Evolutionary conservation across 495 filamentous ascomycete species (phyloP), one percentile per base, ranked within the genome.

Genomic region (Penicillium ochrochloron): DNA sequence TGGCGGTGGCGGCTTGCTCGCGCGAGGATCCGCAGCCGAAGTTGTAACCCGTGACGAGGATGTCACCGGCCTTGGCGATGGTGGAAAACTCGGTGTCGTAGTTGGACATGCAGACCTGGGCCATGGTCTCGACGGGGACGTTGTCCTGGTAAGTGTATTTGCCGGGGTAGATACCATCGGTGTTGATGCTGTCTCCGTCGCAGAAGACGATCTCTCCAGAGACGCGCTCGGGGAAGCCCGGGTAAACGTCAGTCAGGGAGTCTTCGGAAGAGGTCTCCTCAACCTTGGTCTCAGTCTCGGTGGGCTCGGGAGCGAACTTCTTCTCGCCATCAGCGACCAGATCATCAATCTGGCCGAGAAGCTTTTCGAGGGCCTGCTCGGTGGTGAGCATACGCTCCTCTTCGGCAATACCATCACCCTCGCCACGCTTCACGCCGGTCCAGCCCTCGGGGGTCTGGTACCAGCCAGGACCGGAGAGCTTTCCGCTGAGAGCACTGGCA

Each of bases 131-230:
- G 0, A 70, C 76, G 0, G 92, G 79, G 12, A 97, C 82, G 73
- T 90, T 85, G 73, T 97, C 94, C 70, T 94, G 92, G 77, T 97
- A 97, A 1, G 92, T 96, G 70, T 90, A 92, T 70, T 93, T 92
- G 0, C 91, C 92, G 4, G 94, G 92, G 75, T 99, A 97, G 75
- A 98, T 97, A 37, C 83, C 83, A 56, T 82, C 80, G 19, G 81
- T 83, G 66, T 82, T 79, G 63, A 84, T 78, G 34, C 84, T 84
- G 62, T 84, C 83, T 27, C 75, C 78, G 65, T 85, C 82, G 58
- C 79, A 82, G 70, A 85, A 85, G 15, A 85, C 71, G 44, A 85
- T 83, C 64, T 85, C 83, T 21, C 83, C 83, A 15, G 73, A 76
- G 29, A 85, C 76, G 2, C 75, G 69, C 62, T 83, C 80, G 14